Base-by-base conservation (phyloP, 306 rosid species). In the Malus fusca region DNA sequence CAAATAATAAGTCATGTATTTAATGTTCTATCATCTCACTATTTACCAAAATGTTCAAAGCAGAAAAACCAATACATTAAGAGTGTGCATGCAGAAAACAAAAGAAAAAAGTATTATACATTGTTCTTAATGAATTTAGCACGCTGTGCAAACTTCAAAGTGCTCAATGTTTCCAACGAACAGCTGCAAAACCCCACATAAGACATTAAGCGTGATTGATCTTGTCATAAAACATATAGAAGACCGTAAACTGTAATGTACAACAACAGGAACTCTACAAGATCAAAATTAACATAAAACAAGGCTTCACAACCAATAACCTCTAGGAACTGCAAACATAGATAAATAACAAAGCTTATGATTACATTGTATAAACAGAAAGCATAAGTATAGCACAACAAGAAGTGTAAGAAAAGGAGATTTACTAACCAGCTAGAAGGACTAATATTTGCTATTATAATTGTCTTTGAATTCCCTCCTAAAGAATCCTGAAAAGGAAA, bases 161-260 rank as follows among this genome's bases (percentile, higher is more conserved):
- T 95, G 96, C 99, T 95, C 75, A 95, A 72, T n/a, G 99, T 95
- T 91, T 95, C 99, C 78, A 89, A 82, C 21, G 93, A 95, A 77
- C 97, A 95, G 84, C 99, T 95, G 92, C 88, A 88, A 79, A 66
- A 75, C 61, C 66, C 75, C 78, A 78, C 37, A 68, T 37, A 77
- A 67, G 31, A 66, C 25, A 55, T 63, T 59, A 72, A 35, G 18
- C 37, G 1, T 22, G 66, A 48, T n/a, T 19, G 46, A 61, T 58
- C 55, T 23, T 43, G 22, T 22, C 72, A 15, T 25, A 73, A n/a
- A 18, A 4, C 28, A 74, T 23, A 58, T 43, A 18, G 31, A 78
- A 42, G 56, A 48, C 14, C 12, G 17, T 19, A 28, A 25, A 55
- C 11, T 62, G 9, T 46, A 65, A 76, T 37, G 42, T 21, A 23